Base-by-base conservation (phyloP, 75 land plant genomes). In the Azolla pinnata region DNA sequence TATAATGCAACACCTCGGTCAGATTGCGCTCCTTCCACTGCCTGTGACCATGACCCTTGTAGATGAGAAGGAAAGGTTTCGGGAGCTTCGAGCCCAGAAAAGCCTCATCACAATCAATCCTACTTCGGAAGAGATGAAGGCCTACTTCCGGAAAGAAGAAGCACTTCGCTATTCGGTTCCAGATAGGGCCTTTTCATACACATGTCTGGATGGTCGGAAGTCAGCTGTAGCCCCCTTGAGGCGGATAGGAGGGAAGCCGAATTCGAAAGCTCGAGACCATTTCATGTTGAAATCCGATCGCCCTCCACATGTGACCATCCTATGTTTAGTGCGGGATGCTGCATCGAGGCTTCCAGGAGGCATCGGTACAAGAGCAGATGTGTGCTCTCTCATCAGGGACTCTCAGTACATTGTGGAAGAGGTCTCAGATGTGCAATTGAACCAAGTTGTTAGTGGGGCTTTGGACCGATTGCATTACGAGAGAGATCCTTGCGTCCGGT, bases 61-160 rank as follows among this genome's bases (percentile, higher is more conserved):
- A 60, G 90, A 89, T 68, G 99, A 95, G 73, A 95, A 85, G 66
- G 99, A 95, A 57, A 77, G 99, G 56, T 95, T 95, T 65, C 77
- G 79, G 68, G 99, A 95, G 56, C 64, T 89, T 38, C 79, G 91
- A 71, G 99, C 96, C 52, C 99, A 95, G 71, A 95, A 95, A 75
- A 95, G 99, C 64, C 70, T 80, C 7, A 81, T 60, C 55, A 95
- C 99, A 14, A 89, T 95, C 53, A 69, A 67, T 46, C 81, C 99
- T 2, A 89, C 97, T 69, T 77, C 99, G 62, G 96, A 83, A 30
- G 99, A 95, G 74, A 83, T 89, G 63, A 81, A 81, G 40, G 68
- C 69, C 29, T 95, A 95, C 63, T 95, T 95, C 59, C 87, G 91
- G 14, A 75, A 62, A 67, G 90, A 95, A 48, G 99, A 95, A 62